Evolutionary conservation across 441 rosid species (phyloP).

Genomic region (Capsella rubella): DNA sequence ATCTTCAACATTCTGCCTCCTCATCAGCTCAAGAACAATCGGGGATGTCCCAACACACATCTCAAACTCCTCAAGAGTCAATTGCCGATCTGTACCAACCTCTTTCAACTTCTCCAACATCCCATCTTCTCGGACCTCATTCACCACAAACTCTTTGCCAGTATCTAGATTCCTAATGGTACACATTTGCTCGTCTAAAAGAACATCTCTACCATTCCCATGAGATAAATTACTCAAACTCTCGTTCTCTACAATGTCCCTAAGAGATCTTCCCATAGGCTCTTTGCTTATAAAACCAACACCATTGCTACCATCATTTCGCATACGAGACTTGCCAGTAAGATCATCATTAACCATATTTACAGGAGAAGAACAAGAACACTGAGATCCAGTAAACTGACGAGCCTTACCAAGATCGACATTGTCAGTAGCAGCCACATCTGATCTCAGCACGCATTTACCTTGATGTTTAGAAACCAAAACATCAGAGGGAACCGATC

Average conservation of each 20-base stretch:
- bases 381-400: constrained; percentile 41
- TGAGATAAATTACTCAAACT: constrained; percentile 29
- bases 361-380: constrained; percentile 49
- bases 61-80: constrained; percentile 95
- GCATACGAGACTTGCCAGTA: constrained; percentile 37
- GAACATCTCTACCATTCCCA: constrained; percentile 42
- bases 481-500: constrained; percentile 60
- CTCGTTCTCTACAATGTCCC: constrained; percentile 44
- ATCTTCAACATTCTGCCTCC: constrained; percentile 92
- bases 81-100: constrained; percentile 86
- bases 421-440: constrained; percentile 39
- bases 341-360: constrained; percentile 50
- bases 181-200: constrained; percentile 55
- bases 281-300: constrained; percentile 55
- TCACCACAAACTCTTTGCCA: constrained; percentile 88
- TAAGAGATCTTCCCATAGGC: constrained; percentile 50
- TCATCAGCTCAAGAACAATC: constrained; percentile 90
- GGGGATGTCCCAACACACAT: constrained; percentile 92
- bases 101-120: constrained; percentile 85
- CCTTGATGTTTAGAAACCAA: constrained; percentile 42
- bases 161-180: constrained; percentile 87
- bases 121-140: constrained; percentile 88
- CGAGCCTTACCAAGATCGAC: constrained; percentile 40
- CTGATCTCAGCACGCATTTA: constrained; percentile 61
- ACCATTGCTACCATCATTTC: constrained; percentile 18